Base-by-base conservation (phyloP, 2,329 filamentous ascomycete species). In the Ophiosphaerella narmari region DNA sequence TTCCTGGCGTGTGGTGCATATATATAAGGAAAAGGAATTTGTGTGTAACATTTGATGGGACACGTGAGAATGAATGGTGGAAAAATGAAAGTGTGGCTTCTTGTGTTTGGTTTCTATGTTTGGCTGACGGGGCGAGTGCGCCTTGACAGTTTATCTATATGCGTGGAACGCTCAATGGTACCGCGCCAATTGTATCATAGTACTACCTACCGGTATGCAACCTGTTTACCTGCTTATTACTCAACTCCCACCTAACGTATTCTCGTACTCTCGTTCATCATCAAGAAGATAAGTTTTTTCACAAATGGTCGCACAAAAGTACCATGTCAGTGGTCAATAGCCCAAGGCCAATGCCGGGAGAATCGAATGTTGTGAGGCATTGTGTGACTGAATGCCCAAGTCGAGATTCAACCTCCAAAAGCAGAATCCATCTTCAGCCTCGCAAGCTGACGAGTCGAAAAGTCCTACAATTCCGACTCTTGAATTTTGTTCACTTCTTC, bases 401-500 rank as follows among this genome's bases (percentile, higher is more conserved):
- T 29, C 3, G 26, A 29, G 26, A 21, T 29, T 29, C 26, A 29
- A 29, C 11, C 26, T 21, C 35, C 18, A 39, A 26, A 21, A 26
- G 42, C 31, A 38, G 36, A 40, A 12, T 43, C 11, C 45, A 48
- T 33, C 24, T 37, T 42, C 16, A 43, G 36, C 29, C 32, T 23
- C 13, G 40, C 50, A 40, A 57, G 39, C 32, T 34, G 37, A 11
- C 41, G 46, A 40, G 45, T 24, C 33, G 54, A 45, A 42, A 40
- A 14, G 39, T 55, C 54, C 61, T 66, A 66, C 52, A 65, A 47
- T 43, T 62, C 56, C 35, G 46, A 35, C 33, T 65, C 56, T 50
- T 65, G 58, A 7, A 65, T 55, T 39, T 51, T 54, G 26, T 40
- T 56, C 23, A 66, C 63, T 35, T 60, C 53, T 31, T 66, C 56